phyloP scores from a whole-genome alignment of 208 protist species.

The Crithidia fasciculata region DNA sequence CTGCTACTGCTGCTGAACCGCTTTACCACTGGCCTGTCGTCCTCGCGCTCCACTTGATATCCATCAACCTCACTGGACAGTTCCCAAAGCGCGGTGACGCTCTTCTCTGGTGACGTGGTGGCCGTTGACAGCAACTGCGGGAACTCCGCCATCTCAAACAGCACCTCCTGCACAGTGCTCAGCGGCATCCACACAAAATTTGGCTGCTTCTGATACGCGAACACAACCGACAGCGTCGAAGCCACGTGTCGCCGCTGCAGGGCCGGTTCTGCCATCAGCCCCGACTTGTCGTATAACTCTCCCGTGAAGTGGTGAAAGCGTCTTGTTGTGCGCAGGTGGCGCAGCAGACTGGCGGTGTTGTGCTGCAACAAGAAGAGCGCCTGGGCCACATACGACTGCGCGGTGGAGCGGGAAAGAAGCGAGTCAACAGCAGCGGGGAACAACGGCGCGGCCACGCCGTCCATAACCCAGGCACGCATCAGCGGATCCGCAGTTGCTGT shows the following conservation, averaged over 20 bases:
- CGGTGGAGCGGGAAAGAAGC: slow-evolving; percentile 13
- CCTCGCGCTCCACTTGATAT: background rate
- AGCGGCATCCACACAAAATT: slow-evolving; percentile 87
- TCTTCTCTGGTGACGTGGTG: no score
- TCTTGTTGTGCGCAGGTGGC: slow-evolving; percentile 46
- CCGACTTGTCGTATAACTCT: slow-evolving; percentile 21
- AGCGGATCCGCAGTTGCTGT: background rate
- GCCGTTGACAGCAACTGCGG: slow-evolving; percentile 33
- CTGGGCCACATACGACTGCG: slow-evolving; percentile 56
- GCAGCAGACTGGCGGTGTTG: slow-evolving; percentile 76
- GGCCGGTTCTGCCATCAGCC: slow-evolving; percentile 28
- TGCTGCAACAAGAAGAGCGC: slow-evolving; percentile 66
- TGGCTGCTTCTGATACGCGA: slow-evolving; percentile 65
- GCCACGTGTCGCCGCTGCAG: slow-evolving; percentile 53
- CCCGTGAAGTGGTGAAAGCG: slow-evolving; percentile 63
- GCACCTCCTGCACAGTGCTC: slow-evolving; percentile 70
- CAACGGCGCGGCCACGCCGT: background rate
- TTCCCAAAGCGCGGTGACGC: no score
- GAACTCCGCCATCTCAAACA: slow-evolving; percentile 53
- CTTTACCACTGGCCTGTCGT: slow-evolving; percentile 46
- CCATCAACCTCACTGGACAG: no score
- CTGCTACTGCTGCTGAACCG: slow-evolving; percentile 26
- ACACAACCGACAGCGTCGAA: slow-evolving; percentile 66
- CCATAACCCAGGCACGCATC: background rate
- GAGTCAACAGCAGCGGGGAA: background rate